Base-by-base conservation (phyloP, 2,329 filamentous ascomycete genomes). In the Claviceps digitariae region DNA sequence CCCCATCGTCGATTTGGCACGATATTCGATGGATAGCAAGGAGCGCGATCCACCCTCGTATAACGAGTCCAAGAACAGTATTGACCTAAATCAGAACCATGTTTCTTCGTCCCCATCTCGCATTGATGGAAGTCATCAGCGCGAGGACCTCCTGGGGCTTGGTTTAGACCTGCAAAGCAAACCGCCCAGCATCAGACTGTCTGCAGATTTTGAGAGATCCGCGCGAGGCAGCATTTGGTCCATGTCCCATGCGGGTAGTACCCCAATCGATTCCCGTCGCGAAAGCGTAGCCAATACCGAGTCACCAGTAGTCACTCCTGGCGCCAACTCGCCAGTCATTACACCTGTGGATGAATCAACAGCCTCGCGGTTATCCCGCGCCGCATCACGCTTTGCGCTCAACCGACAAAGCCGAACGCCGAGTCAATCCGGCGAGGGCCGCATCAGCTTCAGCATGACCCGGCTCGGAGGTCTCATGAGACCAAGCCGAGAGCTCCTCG, bases 1-100 rank as follows among this genome's bases (percentile, higher is more conserved):
- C 31, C 90, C 91, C 0, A 89, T 94, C 62, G 81, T 88, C 31
- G 86, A 90, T 53, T 78, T 85, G 8, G 72, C 74, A 1, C 64
- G 70, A 1, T 69, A 72, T 13, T 75, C 76, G 5, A 71, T 72
- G 0, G 73, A 75, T 7, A 69, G 69, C 46, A 73, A 69, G 1
- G 71, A 74, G 34, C 67, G 67, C 2, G 74, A 74, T 36, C 81
- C 81, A 3, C 81, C 81, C 1, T 79, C 81, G 1, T 84, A 84
- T 59, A 71, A 75, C 48, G 75, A 79, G 52, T 74, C 74, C 9
- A 72, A 72, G 13, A 62, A 69, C 15, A 74, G 72, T 51, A 56
- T 74, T 25, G 68, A 71, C 45, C 53, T 67, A 13, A 62, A 62
- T 31, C 60, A 60, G 2, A 50, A 45, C 2, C 55, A 63, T 57